These are phyloP conservation scores for Apiotrichum veenhuisii DNA, from an alignment of 1,284 basidiomycete species.

Conservation along the genomic window DNA sequence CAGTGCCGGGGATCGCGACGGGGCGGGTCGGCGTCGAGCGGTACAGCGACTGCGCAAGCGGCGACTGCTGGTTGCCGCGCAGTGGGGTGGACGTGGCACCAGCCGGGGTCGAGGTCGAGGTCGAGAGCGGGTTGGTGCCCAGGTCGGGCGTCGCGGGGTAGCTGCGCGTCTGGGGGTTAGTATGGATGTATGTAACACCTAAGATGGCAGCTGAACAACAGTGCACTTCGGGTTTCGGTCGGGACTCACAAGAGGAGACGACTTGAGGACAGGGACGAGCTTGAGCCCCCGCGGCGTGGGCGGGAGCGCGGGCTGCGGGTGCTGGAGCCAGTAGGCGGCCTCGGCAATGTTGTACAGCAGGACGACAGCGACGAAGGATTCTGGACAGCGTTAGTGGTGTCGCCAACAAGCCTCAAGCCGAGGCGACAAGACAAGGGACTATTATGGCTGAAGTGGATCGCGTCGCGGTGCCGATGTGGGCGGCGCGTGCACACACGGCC, in stretches of 20 bases:
- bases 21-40: constrained; percentile 11
- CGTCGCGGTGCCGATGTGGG: too few species aligned
- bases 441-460: too few species aligned
- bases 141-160: constrained; percentile 9
- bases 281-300: constrained; percentile 7
- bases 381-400: constrained; percentile 11
- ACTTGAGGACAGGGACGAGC: constrained; percentile 22
- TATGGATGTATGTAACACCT: background rate
- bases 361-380: constrained; percentile 24
- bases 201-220: background rate
- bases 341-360: constrained; percentile 34
- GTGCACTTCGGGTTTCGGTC: background rate
- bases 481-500: too few species aligned
- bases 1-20: background rate
- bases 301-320: constrained; percentile 15
- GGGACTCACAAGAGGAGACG: constrained; percentile 39
- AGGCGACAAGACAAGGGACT: too few species aligned
- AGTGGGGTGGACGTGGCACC: background rate
- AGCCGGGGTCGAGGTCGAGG: background rate
- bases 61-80: constrained; percentile 4
- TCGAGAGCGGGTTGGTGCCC: constrained; percentile 5
- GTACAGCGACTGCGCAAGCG: constrained; percentile 15
- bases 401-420: too few species aligned
- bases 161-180: constrained; percentile 12
- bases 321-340: constrained; percentile 29